phyloP scores from a whole-genome alignment of 192 early-diverging fungal species.

The Backusella mclennaniae region DNA sequence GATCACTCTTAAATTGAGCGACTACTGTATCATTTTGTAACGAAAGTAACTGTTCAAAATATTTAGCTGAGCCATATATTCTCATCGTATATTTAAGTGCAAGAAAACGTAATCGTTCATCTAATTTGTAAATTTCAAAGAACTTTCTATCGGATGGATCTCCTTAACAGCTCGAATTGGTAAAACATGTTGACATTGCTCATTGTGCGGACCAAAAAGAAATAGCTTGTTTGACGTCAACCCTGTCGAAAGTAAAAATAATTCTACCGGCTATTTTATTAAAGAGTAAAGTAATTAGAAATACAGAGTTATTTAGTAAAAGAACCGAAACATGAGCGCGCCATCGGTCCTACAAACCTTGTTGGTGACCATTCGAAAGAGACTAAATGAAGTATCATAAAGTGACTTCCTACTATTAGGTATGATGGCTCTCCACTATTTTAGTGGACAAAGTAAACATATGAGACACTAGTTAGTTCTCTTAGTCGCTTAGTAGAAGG shows the following conservation, averaged over 20 bases:
- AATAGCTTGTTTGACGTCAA: background rate
- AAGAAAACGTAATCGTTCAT: background rate
- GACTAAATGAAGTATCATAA: conserved; percentile 80
- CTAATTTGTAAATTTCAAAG: background rate
- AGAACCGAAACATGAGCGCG: conserved; percentile 4
- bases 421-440: conserved; percentile 88
- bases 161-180: background rate
- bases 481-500: conserved; percentile 90
- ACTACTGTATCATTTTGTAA: background rate
- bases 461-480: conserved; percentile 91
- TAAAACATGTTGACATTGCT: background rate
- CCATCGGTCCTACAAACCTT: conserved; percentile 48
- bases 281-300: conserved; percentile 38
- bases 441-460: conserved; percentile 81
- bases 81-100: background rate
- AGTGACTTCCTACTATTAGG: conserved; percentile 85
- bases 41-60: background rate
- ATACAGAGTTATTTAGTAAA: conserved; percentile 45
- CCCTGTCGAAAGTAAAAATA: background rate
- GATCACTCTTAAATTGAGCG: too few relatives aligned
- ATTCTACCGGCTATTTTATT: conserved; percentile 5
- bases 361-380: conserved; percentile 81
- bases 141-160: background rate
- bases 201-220: background rate
- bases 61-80: background rate